These are phyloP conservation scores for Marasmius sp. DNA, from an alignment of 1,284 basidiomycete genomes.

Conservation along the genomic window DNA sequence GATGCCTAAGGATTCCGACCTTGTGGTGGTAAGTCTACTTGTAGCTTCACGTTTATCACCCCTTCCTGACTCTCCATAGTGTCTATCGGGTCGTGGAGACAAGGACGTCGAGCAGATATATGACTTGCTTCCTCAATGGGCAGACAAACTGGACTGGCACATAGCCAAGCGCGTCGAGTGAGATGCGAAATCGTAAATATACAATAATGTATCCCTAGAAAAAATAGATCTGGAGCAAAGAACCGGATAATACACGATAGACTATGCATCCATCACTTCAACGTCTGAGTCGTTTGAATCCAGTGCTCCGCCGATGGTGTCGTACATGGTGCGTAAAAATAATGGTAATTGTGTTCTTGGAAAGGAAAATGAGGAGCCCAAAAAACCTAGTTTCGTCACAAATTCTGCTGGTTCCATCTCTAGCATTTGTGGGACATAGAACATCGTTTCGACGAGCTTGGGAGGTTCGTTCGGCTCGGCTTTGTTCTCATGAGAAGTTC, in stretches of 20 bases:
- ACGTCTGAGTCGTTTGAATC: background rate
- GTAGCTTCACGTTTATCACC: background rate
- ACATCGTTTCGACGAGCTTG: constrained; percentile 44
- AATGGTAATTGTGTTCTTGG: constrained; percentile 59
- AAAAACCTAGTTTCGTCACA: constrained; percentile 56
- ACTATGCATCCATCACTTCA: background rate
- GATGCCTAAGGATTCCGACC: constrained; percentile 80
- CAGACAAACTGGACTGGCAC: constrained; percentile 88
- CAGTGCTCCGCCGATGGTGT: constrained; percentile 5
- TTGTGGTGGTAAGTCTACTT: constrained; percentile 78
- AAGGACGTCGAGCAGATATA: constrained; percentile 95
- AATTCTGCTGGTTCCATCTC: constrained; percentile 59
- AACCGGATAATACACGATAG: background rate
- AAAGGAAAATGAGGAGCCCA: constrained; percentile 66
- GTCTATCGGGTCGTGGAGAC: constrained; percentile 88
- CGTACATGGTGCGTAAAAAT: constrained; percentile 50
- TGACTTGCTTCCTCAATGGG: constrained; percentile 85
- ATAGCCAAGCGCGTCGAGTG: constrained; percentile 29
- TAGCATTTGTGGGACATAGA: constrained; percentile 63
- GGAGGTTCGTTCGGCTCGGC: constrained; percentile 23
- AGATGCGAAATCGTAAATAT: background rate
- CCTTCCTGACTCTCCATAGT: constrained; percentile 42
- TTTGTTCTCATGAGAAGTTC: constrained; percentile 40
- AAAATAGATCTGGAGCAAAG: background rate
- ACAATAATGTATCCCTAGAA: constrained; percentile 1